Evolutionary conservation across 345 rosid genomes (phyloP).

Genomic region (Euphorbia tirucalli): DNA sequence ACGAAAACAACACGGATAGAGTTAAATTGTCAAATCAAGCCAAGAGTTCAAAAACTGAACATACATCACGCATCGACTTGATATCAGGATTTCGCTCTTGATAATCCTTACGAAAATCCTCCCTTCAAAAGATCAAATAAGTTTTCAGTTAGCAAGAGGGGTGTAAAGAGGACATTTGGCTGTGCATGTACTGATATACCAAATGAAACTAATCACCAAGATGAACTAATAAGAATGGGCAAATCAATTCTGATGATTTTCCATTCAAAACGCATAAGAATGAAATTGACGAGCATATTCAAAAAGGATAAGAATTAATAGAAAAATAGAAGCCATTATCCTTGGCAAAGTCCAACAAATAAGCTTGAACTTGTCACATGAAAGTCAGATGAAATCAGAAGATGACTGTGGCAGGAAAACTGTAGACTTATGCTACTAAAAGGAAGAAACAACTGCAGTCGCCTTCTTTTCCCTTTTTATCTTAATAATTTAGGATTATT

Average conservation of each 20-base stretch:
- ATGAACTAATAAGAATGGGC: background rate
- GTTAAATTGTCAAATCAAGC: background rate
- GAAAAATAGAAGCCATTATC: background rate
- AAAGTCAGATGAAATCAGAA: background rate
- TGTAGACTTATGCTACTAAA: background rate
- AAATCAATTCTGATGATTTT: background rate
- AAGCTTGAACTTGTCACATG: background rate
- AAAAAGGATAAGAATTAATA: background rate
- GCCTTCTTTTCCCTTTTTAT: background rate
- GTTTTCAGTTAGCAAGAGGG: slow-evolving; percentile 7
- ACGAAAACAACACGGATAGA: slow-evolving; percentile 2
- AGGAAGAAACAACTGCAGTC: background rate
- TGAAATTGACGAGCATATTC: background rate
- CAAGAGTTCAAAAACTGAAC: slow-evolving; percentile 20
- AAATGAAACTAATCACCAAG: background rate
- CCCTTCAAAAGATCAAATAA: slow-evolving; percentile 41
- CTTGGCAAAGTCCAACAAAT: background rate
- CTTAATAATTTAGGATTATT: background rate
- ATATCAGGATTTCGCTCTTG: slow-evolving; percentile 82
- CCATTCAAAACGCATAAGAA: background rate
- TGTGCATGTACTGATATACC: background rate
- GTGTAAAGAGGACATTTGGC: background rate
- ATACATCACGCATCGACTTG: slow-evolving; percentile 90
- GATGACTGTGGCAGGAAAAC: background rate
- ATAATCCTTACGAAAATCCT: slow-evolving; percentile 83